Evolutionary conservation across 1,284 basidiomycete genomes (phyloP), one percentile per base, ranked within the genome.

Genomic region (Cryptococcus neoformans): DNA sequence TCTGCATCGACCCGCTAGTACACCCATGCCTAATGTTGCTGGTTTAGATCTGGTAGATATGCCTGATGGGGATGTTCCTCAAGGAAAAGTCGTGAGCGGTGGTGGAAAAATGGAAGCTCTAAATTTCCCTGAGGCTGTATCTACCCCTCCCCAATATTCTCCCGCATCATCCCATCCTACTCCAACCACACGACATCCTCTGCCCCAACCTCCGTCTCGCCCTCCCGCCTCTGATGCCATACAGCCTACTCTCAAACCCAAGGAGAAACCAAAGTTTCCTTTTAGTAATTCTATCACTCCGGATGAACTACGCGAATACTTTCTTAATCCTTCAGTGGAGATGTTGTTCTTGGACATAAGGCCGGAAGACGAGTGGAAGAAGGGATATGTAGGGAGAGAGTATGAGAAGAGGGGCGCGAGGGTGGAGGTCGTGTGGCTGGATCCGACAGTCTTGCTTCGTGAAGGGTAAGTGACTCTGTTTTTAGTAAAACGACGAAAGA

Each of bases 301-400:
- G 2, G 81, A 80, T 54, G 83, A 84, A 11, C 74, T 95, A 37
- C 78, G 82, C 51, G 77, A 80, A 1, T 91, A 87, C 70, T 77
- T 89, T 60, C 63, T 78, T 46, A 80, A 81, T 50, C 72, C 67
- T 1, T 79, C 83, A 16, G 79, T 86, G 62, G 85, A 86, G 51
- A 83, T 92, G 6, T 79, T 98, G 5, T 70, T 97, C 12, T 80
- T 97, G 28, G 94, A 98, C 73, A 83, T 95, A 7, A 84, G 94
- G 21, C 83, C 84, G 8, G 81, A 91, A 42, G 84, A 84, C 4
- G 87, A 90, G 57, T 94, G 88, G 66, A 84, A 90, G 60, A 77
- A 70, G 8, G 89, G 87, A 53, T 86, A 87, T 61, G 88, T 97
- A 55, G 84, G 82, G 53, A 72, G 74, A 21, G 83, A 86, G 54